These are phyloP conservation scores for Polyporus tsugae DNA, from an alignment of 1,284 basidiomycete genomes.

Conservation along the genomic window DNA sequence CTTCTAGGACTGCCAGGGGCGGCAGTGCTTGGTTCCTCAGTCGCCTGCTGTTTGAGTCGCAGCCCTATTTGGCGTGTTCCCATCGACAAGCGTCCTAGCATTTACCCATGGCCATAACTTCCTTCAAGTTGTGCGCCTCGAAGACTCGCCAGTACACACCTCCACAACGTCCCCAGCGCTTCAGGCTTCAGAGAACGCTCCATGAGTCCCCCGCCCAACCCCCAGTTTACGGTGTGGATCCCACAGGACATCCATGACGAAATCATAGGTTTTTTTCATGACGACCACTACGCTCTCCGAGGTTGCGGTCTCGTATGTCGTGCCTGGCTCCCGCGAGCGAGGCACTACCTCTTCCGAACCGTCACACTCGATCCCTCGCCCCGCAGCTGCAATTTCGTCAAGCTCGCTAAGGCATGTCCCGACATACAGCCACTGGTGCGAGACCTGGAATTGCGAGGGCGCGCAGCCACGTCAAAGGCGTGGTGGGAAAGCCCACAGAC, in stretches of 20 bases:
- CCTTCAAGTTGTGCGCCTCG: neutral
- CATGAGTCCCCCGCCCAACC: neutral
- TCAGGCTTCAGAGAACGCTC: neutral
- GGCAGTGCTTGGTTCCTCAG: neutral
- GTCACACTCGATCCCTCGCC: conserved; percentile 31
- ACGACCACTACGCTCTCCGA: conserved; percentile 39
- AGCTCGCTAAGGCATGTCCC: conserved; percentile 25
- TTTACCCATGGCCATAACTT: neutral
- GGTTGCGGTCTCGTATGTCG: conserved; percentile 46
- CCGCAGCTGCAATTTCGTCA: conserved; percentile 30
- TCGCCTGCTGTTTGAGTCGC: neutral
- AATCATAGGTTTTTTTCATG: conserved; percentile 42
- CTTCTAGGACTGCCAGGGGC: neutral
- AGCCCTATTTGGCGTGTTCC: conserved; percentile 1
- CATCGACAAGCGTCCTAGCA: neutral
- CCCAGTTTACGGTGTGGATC: conserved; percentile 15
- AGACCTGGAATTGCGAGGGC: conserved; percentile 34
- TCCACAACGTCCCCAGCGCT: neutral
- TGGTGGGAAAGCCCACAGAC: conserved; percentile 25
- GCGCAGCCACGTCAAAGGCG: neutral
- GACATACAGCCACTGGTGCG: conserved; percentile 28
- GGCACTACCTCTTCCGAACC: conserved; percentile 42
- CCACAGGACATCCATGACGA: conserved; percentile 44
- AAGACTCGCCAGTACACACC: neutral
- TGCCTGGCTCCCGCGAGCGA: conserved; percentile 44